Percentiles rank a stretch among this genome's conserved stretches.
These are phyloP conservation scores for Cenchrus americanus DNA, from an alignment of 176 grass and related monocot species.

Conservation along the genomic window DNA sequence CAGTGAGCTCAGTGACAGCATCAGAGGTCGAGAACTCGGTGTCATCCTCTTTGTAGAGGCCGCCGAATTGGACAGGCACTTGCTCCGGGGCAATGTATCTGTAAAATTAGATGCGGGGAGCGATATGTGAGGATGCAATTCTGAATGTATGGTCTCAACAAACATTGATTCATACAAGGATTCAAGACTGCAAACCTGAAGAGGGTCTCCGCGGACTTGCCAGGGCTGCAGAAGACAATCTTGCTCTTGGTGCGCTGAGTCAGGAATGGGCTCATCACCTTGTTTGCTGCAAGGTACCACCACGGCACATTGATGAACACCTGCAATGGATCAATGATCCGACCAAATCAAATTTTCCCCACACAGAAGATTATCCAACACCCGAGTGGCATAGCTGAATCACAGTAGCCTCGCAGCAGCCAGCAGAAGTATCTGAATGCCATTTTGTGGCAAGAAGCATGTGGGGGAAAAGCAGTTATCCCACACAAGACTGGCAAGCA, in stretches of 20 bases:
- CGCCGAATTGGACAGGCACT: constrained; percentile 86
- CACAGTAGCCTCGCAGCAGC: neutral
- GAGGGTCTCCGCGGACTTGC: constrained; percentile 79
- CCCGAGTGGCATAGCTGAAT: neutral
- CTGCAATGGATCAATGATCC: constrained; percentile 40
- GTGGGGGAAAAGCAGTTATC: neutral
- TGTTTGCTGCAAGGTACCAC: constrained; percentile 88
- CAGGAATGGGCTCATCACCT: constrained; percentile 88
- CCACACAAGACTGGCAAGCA: neutral
- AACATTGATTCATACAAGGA: too few relatives aligned
- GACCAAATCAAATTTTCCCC: constrained; percentile 1
- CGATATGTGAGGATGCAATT: neutral
- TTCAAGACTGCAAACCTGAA: constrained; percentile 76
- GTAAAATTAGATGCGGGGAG: constrained; percentile 7
- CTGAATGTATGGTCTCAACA: too few relatives aligned
- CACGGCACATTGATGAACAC: constrained; percentile 98
- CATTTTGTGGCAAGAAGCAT: constrained; percentile 14
- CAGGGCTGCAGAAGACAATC: constrained; percentile 78
- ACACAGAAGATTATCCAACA: neutral
- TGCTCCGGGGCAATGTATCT: constrained; percentile 90
- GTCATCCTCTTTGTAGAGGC: constrained; percentile 70
- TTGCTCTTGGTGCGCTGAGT: constrained; percentile 98
- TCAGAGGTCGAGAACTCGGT: constrained; percentile 87
- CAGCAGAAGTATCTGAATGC: neutral
- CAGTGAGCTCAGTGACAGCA: constrained; percentile 60